Conservation (phyloP, 805 yeast species). For the Wickerhamiella slavikovae region DNA sequence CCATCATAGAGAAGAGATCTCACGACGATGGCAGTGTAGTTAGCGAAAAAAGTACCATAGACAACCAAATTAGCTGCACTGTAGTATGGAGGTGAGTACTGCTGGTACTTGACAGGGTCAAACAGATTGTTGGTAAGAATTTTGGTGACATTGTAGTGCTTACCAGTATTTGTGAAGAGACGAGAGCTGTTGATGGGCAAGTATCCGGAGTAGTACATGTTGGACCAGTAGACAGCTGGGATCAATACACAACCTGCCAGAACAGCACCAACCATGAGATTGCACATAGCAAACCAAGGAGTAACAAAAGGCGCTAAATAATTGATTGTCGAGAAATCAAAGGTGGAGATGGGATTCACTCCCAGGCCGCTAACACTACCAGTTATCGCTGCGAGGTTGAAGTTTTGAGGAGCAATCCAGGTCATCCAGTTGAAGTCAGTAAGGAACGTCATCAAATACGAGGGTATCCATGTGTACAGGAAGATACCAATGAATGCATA, state of each 20-base stretch:
- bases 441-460: slow-evolving; percentile 40
- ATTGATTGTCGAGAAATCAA: slow-evolving; percentile 32
- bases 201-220: slow-evolving; percentile 22
- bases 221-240: slow-evolving; percentile 21
- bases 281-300: slow-evolving; percentile 23
- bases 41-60: slow-evolving; percentile 30
- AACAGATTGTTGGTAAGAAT: slow-evolving; percentile 23
- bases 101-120: slow-evolving; percentile 24
- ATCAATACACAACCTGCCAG: slow-evolving; percentile 13
- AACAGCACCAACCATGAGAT: slow-evolving; percentile 19
- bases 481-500: slow-evolving; percentile 24
- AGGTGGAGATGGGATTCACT: slow-evolving; percentile 29
- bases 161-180: slow-evolving; percentile 31
- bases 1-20: slow-evolving; percentile 28
- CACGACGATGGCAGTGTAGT: slow-evolving; percentile 32
- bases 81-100: slow-evolving; percentile 37
- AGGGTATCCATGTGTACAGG: slow-evolving; percentile 49
- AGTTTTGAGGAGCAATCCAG: slow-evolving; percentile 36
- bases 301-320: slow-evolving; percentile 14
- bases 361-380: slow-evolving; percentile 40
- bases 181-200: slow-evolving; percentile 26
- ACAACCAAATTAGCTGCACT: slow-evolving; percentile 32
- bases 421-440: slow-evolving; percentile 43
- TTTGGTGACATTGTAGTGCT: slow-evolving; percentile 23
- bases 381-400: slow-evolving; percentile 37